Percentiles rank a stretch among this genome's conserved stretches.
These are phyloP conservation scores for Kurtzmaniella quercitrusa DNA, from an alignment of 1,139 yeast genomes.

Conservation along the genomic window DNA sequence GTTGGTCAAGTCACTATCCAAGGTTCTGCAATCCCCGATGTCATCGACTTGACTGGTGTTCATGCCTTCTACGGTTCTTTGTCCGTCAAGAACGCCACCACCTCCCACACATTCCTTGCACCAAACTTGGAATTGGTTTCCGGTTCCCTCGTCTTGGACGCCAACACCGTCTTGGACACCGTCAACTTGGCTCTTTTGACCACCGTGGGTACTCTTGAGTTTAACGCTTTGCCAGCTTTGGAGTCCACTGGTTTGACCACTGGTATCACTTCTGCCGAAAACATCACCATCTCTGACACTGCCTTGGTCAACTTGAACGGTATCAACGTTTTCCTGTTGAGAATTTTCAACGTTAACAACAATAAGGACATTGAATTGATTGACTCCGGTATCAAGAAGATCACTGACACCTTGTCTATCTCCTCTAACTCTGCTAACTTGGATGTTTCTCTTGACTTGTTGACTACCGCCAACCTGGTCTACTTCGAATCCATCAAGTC, in stretches of 20 bases:
- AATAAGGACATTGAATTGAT: conserved; percentile 60
- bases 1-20: conserved; percentile 72
- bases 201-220: conserved; percentile 74
- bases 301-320: conserved; percentile 75
- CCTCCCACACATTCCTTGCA: conserved; percentile 63
- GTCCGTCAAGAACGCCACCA: conserved; percentile 59
- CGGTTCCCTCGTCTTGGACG: conserved; percentile 59
- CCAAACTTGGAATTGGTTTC: conserved; percentile 73
- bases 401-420: conserved; percentile 69
- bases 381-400: conserved; percentile 69
- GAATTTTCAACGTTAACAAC: conserved; percentile 85
- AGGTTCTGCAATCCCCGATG: conserved; percentile 53
- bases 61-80: conserved; percentile 76
- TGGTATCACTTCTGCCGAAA: conserved; percentile 72
- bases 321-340: conserved; percentile 68
- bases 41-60: conserved; percentile 53
- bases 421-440: conserved; percentile 80
- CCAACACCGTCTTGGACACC: conserved; percentile 62
- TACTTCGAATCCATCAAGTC: conserved; percentile 76
- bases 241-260: conserved; percentile 62
- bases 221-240: conserved; percentile 84
- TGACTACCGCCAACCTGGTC: conserved; percentile 81
- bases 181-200: conserved; percentile 76
- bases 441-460: conserved; percentile 61
- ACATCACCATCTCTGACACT: conserved; percentile 81